Evolutionary conservation across 2,329 filamentous ascomycete genomes (phyloP), one percentile per base, ranked within the genome.

Genomic region (Fusarium sambucinum): DNA sequence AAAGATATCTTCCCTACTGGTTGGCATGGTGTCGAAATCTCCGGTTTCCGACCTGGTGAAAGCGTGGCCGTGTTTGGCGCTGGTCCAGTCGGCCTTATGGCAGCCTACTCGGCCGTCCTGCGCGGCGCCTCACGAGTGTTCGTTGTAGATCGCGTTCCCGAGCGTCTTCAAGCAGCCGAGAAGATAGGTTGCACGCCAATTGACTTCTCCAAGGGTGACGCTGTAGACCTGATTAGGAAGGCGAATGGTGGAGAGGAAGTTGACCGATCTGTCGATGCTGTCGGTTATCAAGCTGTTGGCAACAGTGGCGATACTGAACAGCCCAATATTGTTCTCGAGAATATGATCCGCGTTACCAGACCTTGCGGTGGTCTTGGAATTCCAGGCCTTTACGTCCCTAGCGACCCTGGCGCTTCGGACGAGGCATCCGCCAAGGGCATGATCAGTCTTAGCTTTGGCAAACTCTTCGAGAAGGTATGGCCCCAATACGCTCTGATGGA

Each of bases 1-100:
- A 2, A 74, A 76, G 77, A 78, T 32, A 78, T 78, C 8, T 79
- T 78, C 56, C 77, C 76, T 9, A 78, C 77, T 1, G 76, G 85
- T 13, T 89, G 86, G 87, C 85, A 87, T 60, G 86, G 85, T 2
- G 75, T 89, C 23, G 80, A 82, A 4, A 80, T 88, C 3, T 84
- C 86, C 6, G 87, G 87, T 1, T 90, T 90, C 77, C 77, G 84
- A 68, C 78, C 86, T 2, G 87, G 88, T 3, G 88, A 91, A 69
- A 84, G 81, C n/a, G 83, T 90, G 3, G 88, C 87, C 1, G 84
- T 90, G 3, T 90, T 90, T 60, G 89, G 88, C 1, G 87, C 86
- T 4, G 87, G 88, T 0, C 88, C 89, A 0, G 88, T 91, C 2
- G 89, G 89, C 2, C 76, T 90, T 6, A 89, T 91, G 85, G 87